phyloP scores from a whole-genome alignment of 2,329 filamentous ascomycete species.

The Tolypocladium ovalisporum region DNA sequence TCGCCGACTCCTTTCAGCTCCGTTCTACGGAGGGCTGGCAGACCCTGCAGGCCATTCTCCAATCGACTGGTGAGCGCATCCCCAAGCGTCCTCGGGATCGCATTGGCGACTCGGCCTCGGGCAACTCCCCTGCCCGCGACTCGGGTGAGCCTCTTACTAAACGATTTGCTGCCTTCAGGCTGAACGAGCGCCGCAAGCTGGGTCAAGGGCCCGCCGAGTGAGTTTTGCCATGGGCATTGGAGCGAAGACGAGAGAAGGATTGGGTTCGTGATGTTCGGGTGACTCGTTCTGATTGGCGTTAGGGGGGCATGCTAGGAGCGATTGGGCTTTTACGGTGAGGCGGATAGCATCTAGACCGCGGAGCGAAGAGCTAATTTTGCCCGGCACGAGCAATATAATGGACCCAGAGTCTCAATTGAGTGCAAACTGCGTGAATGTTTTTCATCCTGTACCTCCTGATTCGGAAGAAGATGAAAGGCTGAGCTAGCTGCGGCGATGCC shows the following conservation, averaged over 20 bases:
- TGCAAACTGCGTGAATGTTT: too few species aligned
- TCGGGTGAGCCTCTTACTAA: conserved; percentile 50
- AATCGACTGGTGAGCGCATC: conserved; percentile 95
- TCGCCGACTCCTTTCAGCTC: conserved; percentile 71
- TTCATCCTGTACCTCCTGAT: too few species aligned
- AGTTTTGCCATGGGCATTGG: background rate
- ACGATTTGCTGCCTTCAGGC: conserved; percentile 56
- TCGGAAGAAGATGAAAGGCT: too few species aligned
- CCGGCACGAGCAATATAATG: background rate
- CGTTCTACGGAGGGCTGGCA: conserved; percentile 87
- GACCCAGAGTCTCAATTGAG: too few species aligned
- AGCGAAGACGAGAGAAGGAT: too few species aligned
- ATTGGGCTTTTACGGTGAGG: background rate
- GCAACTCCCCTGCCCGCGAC: conserved; percentile 15
- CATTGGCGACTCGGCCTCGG: conserved; percentile 18
- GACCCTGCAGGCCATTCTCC: conserved; percentile 82
- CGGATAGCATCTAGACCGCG: background rate
- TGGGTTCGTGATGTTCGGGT: background rate
- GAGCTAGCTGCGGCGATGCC: too few species aligned
- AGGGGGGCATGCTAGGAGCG: background rate
- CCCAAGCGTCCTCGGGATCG: conserved; percentile 54
- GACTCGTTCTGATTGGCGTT: background rate
- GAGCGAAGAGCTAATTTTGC: background rate
- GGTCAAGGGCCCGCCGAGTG: background rate
- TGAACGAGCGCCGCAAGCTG: conserved; percentile 29